Evolutionary conservation across 305 asterid species (phyloP), one percentile per base, ranked within the genome.

Genomic region (Fraxinus platypoda): DNA sequence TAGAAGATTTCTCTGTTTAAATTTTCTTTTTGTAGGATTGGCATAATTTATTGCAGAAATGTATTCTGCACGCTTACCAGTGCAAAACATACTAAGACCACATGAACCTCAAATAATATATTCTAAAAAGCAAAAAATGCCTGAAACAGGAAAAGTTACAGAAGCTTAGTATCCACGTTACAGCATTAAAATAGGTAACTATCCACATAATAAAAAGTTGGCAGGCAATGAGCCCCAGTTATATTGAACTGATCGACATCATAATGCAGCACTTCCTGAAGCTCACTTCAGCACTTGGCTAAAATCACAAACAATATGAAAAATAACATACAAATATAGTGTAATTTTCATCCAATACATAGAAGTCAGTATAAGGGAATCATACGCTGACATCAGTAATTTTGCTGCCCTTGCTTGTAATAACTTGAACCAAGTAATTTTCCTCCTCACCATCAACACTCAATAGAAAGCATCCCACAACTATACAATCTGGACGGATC

Each of bases 401-500:
- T 76, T 74, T 83, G 81, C 87, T 84, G 28, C 82, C 91, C 86
- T 89, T 88, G 94, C 91, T 87, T 38, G 94, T 88, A 88, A 96
- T 90, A 82, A 91, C 89, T 87, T 91, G 98, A 85, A 96, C 91
- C 34, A 86, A 35, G 90, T 94, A 96, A 88, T 84, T 90, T 87
- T 91, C 93, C 86, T 88, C 94, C 75, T 88, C 94, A 21, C 92
- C 92, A n/a, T 88, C 94, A 17, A 88, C 95, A 88, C 84, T 87
- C 83, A 87, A 78, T 41, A 86, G 87, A 88, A 91, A 90, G 88
- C 95, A 92, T 81, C 99, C 99, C 81, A 96, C 86, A 84, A 93
- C 90, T 64, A 96, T 88, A 88, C 94, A 88, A 88, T 94, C 96
- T 49, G 93, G 87, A 80, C 97, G 98, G 87, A 92, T 84, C 98